phyloP scores from a whole-genome alignment of 805 yeast species.

The Kregervanrija delftensis region DNA sequence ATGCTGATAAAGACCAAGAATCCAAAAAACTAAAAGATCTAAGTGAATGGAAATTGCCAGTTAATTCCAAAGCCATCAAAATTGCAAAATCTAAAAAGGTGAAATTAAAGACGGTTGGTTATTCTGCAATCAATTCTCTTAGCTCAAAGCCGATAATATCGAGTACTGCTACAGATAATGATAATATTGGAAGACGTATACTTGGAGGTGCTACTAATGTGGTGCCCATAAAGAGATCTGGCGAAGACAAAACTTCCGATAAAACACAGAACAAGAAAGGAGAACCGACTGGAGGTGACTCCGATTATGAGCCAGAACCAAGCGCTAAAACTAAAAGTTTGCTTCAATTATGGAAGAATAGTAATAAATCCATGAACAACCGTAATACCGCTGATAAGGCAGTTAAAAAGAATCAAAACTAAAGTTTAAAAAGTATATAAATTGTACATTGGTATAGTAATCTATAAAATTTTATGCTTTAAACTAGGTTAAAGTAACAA shows the following conservation, averaged over 20 bases:
- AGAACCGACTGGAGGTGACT: not conserved
- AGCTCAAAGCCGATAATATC: no score
- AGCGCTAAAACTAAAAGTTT: constrained; percentile 2
- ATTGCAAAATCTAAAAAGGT: constrained; percentile 12
- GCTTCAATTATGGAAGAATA: constrained; percentile 8
- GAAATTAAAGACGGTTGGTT: constrained; percentile 23
- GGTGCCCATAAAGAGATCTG: no score
- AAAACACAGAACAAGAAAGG: constrained; percentile 8
- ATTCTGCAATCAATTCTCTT: constrained; percentile 14
- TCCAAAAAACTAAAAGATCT: constrained; percentile 36
- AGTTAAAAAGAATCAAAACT: not conserved
- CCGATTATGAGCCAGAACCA: not conserved
- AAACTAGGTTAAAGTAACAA: not conserved
- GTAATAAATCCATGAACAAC: not conserved
- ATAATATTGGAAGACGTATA: constrained; percentile 21
- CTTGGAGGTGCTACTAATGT: constrained; percentile 14
- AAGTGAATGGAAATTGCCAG: constrained; percentile 47
- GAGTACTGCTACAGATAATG: no score
- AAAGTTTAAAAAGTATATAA: not conserved
- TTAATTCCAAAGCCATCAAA: constrained; percentile 21
- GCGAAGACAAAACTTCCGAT: constrained; percentile 8
- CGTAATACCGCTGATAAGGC: not conserved
- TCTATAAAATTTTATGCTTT: not conserved
- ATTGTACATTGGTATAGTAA: not conserved
- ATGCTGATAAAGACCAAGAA: constrained; percentile 24